These are phyloP conservation scores for Pythium folliculosum DNA, from an alignment of 352 stramenopile genomes.

Conservation along the genomic window DNA sequence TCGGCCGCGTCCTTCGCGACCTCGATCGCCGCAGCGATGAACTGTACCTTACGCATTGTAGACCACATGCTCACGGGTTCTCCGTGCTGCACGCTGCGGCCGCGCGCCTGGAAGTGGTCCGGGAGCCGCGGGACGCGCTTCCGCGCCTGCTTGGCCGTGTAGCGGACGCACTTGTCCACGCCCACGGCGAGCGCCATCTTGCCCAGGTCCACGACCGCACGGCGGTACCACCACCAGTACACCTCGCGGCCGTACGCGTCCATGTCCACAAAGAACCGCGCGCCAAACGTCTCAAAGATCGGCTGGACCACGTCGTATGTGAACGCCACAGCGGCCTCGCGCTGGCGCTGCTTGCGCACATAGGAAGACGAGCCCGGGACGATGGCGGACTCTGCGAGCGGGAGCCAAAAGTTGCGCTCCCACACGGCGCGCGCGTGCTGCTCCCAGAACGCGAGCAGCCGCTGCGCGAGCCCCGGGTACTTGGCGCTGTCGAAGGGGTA, in stretches of 20 bases:
- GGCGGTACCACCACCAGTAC: conserved; percentile 25
- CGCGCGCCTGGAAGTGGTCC: background rate
- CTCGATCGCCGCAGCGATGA: conserved; percentile 4
- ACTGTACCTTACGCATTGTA: background rate
- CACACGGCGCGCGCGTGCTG: conserved; percentile 19
- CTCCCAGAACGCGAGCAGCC: conserved; percentile 10
- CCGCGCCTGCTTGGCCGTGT: conserved; percentile 6
- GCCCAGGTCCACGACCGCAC: conserved; percentile 1
- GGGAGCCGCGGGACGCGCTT: conserved; percentile 4
- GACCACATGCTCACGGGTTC: conserved; percentile 15
- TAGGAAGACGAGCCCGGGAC: background rate
- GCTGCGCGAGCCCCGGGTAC: background rate
- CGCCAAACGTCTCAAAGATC: conserved; percentile 16
- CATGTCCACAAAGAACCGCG: conserved; percentile 24
- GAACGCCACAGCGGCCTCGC: background rate
- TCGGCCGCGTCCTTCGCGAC: background rate
- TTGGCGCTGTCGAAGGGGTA: conserved; percentile 17
- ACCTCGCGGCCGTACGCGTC: background rate
- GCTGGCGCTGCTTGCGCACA: conserved; percentile 11
- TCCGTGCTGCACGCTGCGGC: background rate
- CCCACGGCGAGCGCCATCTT: conserved; percentile 1
- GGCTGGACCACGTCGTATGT: conserved; percentile 6
- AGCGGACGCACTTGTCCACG: conserved; percentile 5
- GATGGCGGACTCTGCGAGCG: background rate
- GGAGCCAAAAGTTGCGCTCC: conserved; percentile 23